A percentile compares a stretch with the other conserved stretches of the same genome.
phyloP scores from a whole-genome alignment of 2,329 filamentous ascomycete genomes.

The Pseudofabraea citricarpa region DNA sequence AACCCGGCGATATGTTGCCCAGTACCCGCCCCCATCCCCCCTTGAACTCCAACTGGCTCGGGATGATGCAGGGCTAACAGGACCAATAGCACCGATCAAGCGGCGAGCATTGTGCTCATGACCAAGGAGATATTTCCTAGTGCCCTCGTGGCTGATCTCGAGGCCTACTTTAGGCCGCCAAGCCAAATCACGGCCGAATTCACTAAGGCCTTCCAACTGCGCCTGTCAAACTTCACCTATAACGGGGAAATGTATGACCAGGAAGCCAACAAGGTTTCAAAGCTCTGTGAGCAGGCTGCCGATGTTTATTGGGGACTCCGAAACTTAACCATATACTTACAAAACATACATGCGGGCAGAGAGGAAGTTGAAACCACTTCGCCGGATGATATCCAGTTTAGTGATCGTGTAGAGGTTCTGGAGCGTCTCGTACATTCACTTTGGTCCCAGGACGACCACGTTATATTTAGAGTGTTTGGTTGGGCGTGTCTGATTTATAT shows the following conservation, averaged over 20 bases:
- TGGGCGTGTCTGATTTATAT: constrained; percentile 19
- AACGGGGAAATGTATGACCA: neutral
- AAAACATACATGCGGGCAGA: constrained; percentile 10
- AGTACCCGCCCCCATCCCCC: constrained; percentile 6
- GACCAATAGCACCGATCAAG: constrained; percentile 11
- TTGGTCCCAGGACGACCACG: constrained; percentile 15
- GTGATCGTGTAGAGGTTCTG: constrained; percentile 17
- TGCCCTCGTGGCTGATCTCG: constrained; percentile 7
- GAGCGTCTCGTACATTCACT: constrained; percentile 16
- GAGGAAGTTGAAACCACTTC: constrained; percentile 8
- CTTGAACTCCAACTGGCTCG: neutral
- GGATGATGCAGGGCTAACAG: constrained; percentile 1
- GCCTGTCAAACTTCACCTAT: constrained; percentile 12
- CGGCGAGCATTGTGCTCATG: constrained; percentile 11
- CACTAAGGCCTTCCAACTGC: constrained; percentile 8
- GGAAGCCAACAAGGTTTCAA: neutral
- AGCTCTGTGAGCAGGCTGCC: constrained; percentile 10
- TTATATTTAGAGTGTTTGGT: constrained; percentile 16
- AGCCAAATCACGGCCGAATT: constrained; percentile 8
- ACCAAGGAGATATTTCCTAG: constrained; percentile 9
- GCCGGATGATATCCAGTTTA: constrained; percentile 13
- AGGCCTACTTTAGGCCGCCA: constrained; percentile 11
- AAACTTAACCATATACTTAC: constrained; percentile 10
- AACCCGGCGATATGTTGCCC: constrained; percentile 12
- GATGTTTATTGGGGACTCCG: constrained; percentile 16